Conservation (phyloP, 352 stramenopile genomes). For the Globisporangium nagaii region DNA sequence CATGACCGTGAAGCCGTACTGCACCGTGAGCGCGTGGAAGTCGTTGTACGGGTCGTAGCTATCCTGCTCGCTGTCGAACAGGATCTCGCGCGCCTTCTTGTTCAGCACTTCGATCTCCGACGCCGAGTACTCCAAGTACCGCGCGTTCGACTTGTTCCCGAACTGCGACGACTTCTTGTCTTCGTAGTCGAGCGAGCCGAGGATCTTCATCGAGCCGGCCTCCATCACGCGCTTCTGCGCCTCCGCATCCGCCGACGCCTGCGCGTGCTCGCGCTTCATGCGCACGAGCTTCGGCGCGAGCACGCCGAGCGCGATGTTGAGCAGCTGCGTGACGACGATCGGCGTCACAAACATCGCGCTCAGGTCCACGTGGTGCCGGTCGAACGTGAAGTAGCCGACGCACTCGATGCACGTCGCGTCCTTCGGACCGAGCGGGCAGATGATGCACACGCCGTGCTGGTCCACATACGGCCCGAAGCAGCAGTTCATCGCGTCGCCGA, state of each 20-base stretch:
- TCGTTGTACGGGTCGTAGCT: conserved; percentile 76
- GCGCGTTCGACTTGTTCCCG: conserved; percentile 57
- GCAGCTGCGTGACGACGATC: conserved; percentile 77
- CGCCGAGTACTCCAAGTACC: conserved; percentile 59
- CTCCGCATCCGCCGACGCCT: conserved; percentile 48
- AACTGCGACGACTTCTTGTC: conserved; percentile 68
- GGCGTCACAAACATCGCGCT: conserved; percentile 84
- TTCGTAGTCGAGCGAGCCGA: conserved; percentile 76
- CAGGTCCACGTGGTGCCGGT: conserved; percentile 78
- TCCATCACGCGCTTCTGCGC: conserved; percentile 66
- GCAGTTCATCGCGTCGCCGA: conserved; percentile 79
- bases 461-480: conserved; percentile 85
- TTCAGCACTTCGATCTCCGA: conserved; percentile 62
- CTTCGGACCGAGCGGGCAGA: conserved; percentile 60
- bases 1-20: conserved; percentile 76
- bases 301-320: conserved; percentile 75
- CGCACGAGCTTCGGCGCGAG: conserved; percentile 65
- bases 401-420: conserved; percentile 71
- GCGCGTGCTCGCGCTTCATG: conserved; percentile 51
- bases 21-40: conserved; percentile 64
- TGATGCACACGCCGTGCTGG: conserved; percentile 53
- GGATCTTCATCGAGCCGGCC: conserved; percentile 73
- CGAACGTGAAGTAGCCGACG: conserved; percentile 78
- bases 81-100: conserved; percentile 55
- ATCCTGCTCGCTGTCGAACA: conserved; percentile 71